These are phyloP conservation scores for Beauveria bassiana DNA, from an alignment of 2,329 filamentous ascomycete genomes.

Conservation along the genomic window DNA sequence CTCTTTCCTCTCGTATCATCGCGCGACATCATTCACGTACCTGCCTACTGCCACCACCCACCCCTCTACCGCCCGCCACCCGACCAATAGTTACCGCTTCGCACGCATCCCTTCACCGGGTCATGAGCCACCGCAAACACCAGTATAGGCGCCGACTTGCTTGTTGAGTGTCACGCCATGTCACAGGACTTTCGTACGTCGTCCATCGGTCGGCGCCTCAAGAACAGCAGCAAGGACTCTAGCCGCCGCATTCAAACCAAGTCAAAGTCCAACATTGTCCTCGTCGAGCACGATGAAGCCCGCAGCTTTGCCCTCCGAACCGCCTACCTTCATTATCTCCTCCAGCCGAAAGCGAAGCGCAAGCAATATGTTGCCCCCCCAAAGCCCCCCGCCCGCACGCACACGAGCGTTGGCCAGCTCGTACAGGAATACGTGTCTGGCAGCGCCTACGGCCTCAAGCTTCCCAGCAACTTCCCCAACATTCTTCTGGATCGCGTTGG, in stretches of 20 bases:
- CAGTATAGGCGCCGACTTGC: background rate
- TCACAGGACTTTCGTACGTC: conserved; percentile 44
- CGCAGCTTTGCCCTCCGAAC: conserved; percentile 86
- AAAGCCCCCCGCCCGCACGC: conserved; percentile 51
- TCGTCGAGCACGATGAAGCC: conserved; percentile 66
- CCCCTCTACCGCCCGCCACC: background rate
- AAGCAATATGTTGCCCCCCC: conserved; percentile 73
- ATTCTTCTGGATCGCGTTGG: conserved; percentile 65
- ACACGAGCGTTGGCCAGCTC: conserved; percentile 74
- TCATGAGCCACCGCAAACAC: background rate
- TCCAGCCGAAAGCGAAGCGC: conserved; percentile 83
- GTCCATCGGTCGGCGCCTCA: conserved; percentile 36
- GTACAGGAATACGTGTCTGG: conserved; percentile 73
- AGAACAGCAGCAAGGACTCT: conserved; percentile 34
- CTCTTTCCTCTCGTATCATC: background rate
- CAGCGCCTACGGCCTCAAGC: conserved; percentile 43
- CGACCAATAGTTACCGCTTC: background rate
- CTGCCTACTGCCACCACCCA: background rate
- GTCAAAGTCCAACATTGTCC: conserved; percentile 39
- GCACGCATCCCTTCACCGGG: background rate
- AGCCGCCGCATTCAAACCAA: conserved; percentile 39
- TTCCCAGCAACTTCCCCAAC: conserved; percentile 47
- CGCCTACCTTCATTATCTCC: conserved; percentile 85
- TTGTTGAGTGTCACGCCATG: conserved; percentile 29
- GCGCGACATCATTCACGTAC: background rate